Conservation (phyloP, 371 early-diverging fungal genomes). For the Mortierella sp. region DNA sequence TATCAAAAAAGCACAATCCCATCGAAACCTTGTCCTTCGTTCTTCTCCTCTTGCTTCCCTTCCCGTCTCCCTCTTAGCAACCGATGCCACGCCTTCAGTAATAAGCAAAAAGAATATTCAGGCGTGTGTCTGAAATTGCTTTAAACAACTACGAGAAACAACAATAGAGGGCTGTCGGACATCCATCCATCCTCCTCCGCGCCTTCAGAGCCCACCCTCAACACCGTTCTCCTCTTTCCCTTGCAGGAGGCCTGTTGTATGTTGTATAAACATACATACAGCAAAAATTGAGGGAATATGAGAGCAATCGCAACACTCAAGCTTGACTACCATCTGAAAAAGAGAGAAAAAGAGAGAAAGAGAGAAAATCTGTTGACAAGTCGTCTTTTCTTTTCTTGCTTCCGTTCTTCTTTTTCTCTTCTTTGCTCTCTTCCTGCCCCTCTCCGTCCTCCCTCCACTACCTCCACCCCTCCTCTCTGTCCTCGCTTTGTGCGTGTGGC, state of each 20-base stretch:
- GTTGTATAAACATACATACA: not conserved
- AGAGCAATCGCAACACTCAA: not conserved
- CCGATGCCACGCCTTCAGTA: no score
- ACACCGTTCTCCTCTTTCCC: no score
- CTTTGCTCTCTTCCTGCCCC: not conserved
- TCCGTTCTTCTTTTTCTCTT: not conserved
- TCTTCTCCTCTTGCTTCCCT: no score
- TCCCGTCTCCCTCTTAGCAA: no score
- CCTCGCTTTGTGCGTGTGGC: not conserved
- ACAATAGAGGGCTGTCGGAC: not conserved
- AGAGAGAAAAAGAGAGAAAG: not conserved
- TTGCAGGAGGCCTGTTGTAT: no score
- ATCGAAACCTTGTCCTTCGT: no score
- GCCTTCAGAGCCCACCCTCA: slow-evolving; percentile 1
- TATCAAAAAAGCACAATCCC: no score
- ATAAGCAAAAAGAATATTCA: no score
- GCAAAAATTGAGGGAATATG: not conserved
- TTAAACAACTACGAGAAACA: not conserved
- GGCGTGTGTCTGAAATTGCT: no score
- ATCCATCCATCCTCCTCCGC: not conserved
- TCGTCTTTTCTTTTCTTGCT: not conserved
- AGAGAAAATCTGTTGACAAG: not conserved
- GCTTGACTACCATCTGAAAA: not conserved
- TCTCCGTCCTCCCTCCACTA: not conserved
- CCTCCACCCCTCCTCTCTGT: not conserved